Percentiles rank a stretch among this genome's conserved stretches.
Conservation (phyloP, 1,139 yeast genomes). For the Pichia cactophila region DNA sequence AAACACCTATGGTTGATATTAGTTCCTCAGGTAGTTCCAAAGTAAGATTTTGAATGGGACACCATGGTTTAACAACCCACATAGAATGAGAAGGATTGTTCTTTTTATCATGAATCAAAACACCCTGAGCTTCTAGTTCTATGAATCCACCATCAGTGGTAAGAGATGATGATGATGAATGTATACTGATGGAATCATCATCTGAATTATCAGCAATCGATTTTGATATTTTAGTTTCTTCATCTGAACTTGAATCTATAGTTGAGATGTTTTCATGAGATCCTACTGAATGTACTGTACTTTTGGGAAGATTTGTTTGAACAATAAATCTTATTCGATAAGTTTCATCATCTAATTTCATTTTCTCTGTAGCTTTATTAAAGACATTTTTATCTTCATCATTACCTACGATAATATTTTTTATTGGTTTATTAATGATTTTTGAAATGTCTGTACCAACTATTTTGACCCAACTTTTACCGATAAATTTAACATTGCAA, state of each 20-base stretch:
- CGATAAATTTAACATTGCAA: slow-evolving; percentile 67
- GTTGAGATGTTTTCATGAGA: not conserved
- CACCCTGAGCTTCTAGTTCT: slow-evolving; percentile 91
- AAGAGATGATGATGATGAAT: slow-evolving; percentile 23
- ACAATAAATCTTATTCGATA: slow-evolving; percentile 70
- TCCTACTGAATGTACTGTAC: not conserved
- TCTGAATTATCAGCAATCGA: slow-evolving; percentile 13
- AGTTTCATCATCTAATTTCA: slow-evolving; percentile 68
- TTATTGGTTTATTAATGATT: slow-evolving; percentile 52
- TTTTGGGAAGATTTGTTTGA: slow-evolving; percentile 32
- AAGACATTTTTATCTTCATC: slow-evolving; percentile 63
- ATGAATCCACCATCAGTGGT: slow-evolving; percentile 47
- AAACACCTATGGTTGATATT: slow-evolving; percentile 62
- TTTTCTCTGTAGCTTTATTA: slow-evolving; percentile 58
- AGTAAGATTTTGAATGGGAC: slow-evolving; percentile 50
- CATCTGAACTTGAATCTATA: slow-evolving; percentile 19
- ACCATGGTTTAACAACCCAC: slow-evolving; percentile 86
- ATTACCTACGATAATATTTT: slow-evolving; percentile 57
- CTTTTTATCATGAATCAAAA: slow-evolving; percentile 66
- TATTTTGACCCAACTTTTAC: slow-evolving; percentile 69
- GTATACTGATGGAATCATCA: slow-evolving; percentile 23
- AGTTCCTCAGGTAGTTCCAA: slow-evolving; percentile 61
- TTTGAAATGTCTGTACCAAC: slow-evolving; percentile 58
- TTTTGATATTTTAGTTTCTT: slow-evolving; percentile 15
- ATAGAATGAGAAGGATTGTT: slow-evolving; percentile 73